Percentiles rank a stretch among this genome's conserved stretches.
phyloP scores from a whole-genome alignment of 352 stramenopile genomes.

The Globisporangium acanthophoron region DNA sequence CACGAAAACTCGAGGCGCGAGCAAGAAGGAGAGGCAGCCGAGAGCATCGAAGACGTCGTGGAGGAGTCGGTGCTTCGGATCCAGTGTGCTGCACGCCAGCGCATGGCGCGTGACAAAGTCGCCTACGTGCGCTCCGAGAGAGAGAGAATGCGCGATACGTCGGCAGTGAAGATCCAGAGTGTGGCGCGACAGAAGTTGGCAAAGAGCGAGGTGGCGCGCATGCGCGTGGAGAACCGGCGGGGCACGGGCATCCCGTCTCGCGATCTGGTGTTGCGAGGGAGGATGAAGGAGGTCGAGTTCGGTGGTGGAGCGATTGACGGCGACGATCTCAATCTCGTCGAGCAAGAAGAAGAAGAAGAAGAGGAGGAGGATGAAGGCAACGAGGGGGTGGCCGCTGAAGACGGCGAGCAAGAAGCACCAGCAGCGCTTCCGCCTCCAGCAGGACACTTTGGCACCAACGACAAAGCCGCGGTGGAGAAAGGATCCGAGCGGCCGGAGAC shows the following conservation, averaged over 20 bases:
- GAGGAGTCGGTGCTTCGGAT: conserved; percentile 34
- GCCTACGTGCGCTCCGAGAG: conserved; percentile 21
- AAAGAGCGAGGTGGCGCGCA: conserved; percentile 24
- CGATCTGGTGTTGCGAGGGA: conserved; percentile 8
- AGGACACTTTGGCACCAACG: conserved; percentile 1
- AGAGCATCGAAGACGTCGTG: background rate
- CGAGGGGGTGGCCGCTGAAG: background rate
- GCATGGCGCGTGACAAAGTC: conserved; percentile 23
- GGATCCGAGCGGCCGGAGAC: conserved; percentile 28
- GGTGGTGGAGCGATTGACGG: background rate
- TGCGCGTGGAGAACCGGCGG: conserved; percentile 21
- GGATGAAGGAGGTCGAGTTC: background rate
- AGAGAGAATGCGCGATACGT: conserved; percentile 9
- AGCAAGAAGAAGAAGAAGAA: conserved; percentile 6
- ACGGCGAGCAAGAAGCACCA: background rate
- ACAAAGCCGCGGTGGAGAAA: background rate
- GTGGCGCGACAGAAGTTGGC: conserved; percentile 39
- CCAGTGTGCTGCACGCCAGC: conserved; percentile 42
- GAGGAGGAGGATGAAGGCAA: background rate
- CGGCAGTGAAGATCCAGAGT: conserved; percentile 29
- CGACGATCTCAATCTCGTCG: background rate
- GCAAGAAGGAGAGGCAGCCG: background rate
- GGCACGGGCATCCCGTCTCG: conserved; percentile 22
- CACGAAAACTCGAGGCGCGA: background rate
- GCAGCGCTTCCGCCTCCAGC: background rate